Conservation (phyloP, 441 rosid genomes). For the Erodium moschatum region DNA sequence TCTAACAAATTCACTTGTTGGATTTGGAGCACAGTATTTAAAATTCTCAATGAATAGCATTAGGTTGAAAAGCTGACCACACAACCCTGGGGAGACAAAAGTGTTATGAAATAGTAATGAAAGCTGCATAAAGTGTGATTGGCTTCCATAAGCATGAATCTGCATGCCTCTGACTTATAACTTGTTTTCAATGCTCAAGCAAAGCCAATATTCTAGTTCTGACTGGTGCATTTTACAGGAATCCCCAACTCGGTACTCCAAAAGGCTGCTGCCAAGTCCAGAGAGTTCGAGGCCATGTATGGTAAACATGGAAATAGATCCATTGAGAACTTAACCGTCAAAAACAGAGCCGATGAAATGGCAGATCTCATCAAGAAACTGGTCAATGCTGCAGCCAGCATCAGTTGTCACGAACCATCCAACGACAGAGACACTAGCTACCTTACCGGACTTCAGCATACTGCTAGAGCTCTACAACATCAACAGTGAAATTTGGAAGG, state of each 20-base stretch:
- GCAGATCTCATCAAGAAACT: slow-evolving; percentile 35
- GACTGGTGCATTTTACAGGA: slow-evolving; percentile 42
- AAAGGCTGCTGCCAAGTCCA: slow-evolving; percentile 64
- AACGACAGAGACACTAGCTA: slow-evolving; percentile 20
- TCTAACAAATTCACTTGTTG: not conserved
- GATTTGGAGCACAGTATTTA: not conserved
- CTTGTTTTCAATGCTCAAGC: not conserved
- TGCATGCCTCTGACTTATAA: not conserved
- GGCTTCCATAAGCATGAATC: not conserved
- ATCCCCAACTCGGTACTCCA: slow-evolving; percentile 57
- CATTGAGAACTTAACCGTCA: slow-evolving; percentile 17
- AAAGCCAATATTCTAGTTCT: not conserved
- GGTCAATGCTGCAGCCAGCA: slow-evolving; percentile 20
- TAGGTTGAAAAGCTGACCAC: not conserved
- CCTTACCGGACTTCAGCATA: slow-evolving; percentile 38
- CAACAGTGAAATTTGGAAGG: slow-evolving; percentile 16
- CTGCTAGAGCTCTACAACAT: slow-evolving; percentile 36
- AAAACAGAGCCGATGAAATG: slow-evolving; percentile 21
- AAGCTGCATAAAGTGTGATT: not conserved
- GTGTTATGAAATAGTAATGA: not conserved
- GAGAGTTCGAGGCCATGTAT: slow-evolving; percentile 55
- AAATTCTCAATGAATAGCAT: not conserved
- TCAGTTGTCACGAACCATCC: slow-evolving; percentile 21
- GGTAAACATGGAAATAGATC: slow-evolving; percentile 32
- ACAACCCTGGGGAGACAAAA: no score